These are phyloP conservation scores for Quambalaria eucalypti DNA, from an alignment of 1,284 basidiomycete genomes.

Conservation along the genomic window DNA sequence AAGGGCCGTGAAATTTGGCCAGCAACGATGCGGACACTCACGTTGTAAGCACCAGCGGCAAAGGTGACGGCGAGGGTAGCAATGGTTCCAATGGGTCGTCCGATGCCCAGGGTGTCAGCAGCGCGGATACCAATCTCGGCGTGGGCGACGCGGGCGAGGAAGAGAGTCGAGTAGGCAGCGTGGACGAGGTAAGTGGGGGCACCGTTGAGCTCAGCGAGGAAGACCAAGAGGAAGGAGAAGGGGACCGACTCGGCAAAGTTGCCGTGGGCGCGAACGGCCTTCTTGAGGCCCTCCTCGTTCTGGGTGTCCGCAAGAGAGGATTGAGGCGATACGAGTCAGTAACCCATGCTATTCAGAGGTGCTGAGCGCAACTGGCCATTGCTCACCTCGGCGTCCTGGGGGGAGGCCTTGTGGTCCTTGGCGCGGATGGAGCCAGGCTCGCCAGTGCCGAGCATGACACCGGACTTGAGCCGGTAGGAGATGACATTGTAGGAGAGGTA, in stretches of 20 bases:
- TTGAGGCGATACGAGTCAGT: too few species aligned
- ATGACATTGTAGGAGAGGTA: slow-evolving; percentile 37
- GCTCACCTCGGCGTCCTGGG: slow-evolving; percentile 13
- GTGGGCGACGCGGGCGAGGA: slow-evolving; percentile 36
- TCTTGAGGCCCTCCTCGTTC: slow-evolving; percentile 27
- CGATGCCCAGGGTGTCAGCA: slow-evolving; percentile 7
- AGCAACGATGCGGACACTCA: slow-evolving; percentile 23
- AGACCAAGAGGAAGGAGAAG: slow-evolving; percentile 43
- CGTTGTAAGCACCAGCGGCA: slow-evolving; percentile 40
- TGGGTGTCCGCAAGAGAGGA: too few species aligned
- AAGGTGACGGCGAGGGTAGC: slow-evolving; percentile 30
- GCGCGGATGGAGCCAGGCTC: slow-evolving; percentile 13
- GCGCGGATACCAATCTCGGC: slow-evolving; percentile 22
- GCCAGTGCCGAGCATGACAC: slow-evolving; percentile 25
- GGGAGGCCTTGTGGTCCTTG: slow-evolving; percentile 8
- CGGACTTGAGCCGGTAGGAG: slow-evolving; percentile 28
- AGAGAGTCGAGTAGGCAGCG: slow-evolving; percentile 40
- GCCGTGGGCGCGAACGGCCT: slow-evolving; percentile 35
- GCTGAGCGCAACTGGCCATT: too few species aligned
- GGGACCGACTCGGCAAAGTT: slow-evolving; percentile 42
- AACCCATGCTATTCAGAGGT: too few species aligned
- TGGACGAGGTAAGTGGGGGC: slow-evolving; percentile 44
- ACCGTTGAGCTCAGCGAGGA: slow-evolving; percentile 47
- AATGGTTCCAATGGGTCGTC: slow-evolving; percentile 26
- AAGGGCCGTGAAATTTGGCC: not conserved